Percentiles rank a stretch among this genome's conserved stretches.
Evolutionary conservation across 23 red algal genomes (phyloP).

Genomic region (Gracilaria gracilis): DNA sequence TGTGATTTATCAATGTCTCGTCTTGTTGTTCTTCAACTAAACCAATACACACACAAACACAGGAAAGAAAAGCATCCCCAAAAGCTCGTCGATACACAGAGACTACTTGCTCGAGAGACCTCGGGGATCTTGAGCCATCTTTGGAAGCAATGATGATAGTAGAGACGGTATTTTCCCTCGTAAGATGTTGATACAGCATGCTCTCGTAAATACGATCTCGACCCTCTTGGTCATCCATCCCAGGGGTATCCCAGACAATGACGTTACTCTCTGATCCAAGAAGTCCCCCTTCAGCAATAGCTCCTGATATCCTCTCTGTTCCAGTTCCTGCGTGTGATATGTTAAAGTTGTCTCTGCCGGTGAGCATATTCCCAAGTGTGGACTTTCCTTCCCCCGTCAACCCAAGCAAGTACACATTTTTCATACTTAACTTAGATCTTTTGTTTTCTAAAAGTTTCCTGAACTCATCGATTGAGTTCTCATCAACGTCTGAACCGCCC

Average conservation of each 20-base stretch:
- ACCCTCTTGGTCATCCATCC: background rate
- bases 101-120: background rate
- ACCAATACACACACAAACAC: background rate
- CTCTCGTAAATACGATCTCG: background rate
- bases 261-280: background rate
- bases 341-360: background rate
- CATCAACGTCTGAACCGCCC: background rate
- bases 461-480: too few relatives aligned
- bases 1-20: background rate
- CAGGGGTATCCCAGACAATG: background rate
- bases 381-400: background rate
- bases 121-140: background rate
- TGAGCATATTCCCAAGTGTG: background rate
- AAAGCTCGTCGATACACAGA: background rate
- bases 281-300: background rate
- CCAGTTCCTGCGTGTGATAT: background rate
- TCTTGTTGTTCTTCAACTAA: background rate
- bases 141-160: background rate
- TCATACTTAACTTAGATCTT: background rate
- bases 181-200: background rate
- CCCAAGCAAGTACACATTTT: background rate
- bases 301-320: background rate
- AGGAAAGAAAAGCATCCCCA: background rate
- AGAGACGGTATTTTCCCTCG: background rate
- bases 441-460: too few relatives aligned